Evolutionary conservation across 2,329 filamentous ascomycete species (phyloP), one percentile per base, ranked within the genome.

Genomic region (Alternaria panax): DNA sequence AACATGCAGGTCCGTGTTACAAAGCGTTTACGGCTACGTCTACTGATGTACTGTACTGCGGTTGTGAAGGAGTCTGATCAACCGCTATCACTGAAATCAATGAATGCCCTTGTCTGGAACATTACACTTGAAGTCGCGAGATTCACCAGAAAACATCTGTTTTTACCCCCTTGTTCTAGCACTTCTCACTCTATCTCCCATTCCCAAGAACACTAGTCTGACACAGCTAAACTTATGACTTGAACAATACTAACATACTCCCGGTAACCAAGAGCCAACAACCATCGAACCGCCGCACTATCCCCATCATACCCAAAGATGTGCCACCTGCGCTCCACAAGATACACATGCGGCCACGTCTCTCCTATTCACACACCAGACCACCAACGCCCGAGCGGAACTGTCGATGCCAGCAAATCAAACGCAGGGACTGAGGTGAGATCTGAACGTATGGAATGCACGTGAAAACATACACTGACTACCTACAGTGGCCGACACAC

Each of bases 331-430:
- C 45, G 22, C 20, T 54, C 24, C 22, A 61, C 61, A 2, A 59
- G 52, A 51, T 64, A 64, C 48, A 43, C 51, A 7, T 64, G 61
- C 51, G 32, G 24, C 12, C 61, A 61, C 32, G 9, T 51, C 22
- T 55, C 58, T 7, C 61, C 54, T 7, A 18, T 53, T 54, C 58
- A 64, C 30, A 22, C 51, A 40, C n/a, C 43, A 30, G 28, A 28
- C 18, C 50, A 54, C 36, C 20, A 50, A 27, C 42, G 47, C 46
- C 55, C 51, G 5, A 36, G 7, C 50, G 7, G 25, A 9, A 25
- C 32, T 18, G 30, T 38, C 14, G 30, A 55, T 41, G 38, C 40
- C 20, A 46, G 9, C 4, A 51, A 62, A 41, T 28, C 41, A n/a
- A 48, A 22, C 25, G 51, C 27, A n/a, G n/a, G 38, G 5, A 56